Percentiles rank a stretch among this genome's conserved stretches.
phyloP scores from a whole-genome alignment of 345 rosid genomes.

The Syzygium jambos region DNA sequence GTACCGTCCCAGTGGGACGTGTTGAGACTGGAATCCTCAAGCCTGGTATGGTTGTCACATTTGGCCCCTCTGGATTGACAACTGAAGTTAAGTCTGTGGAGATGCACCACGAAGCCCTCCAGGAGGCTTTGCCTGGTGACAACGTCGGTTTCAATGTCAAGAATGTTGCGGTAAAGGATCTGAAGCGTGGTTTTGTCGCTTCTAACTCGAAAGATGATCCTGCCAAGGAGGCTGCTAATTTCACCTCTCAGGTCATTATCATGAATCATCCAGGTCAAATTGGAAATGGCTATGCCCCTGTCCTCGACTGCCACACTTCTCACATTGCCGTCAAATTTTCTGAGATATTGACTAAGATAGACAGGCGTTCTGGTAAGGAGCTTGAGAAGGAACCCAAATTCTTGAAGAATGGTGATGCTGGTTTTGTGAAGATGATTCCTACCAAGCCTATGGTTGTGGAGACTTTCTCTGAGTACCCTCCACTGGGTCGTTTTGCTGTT shows the following conservation, averaged over 20 bases:
- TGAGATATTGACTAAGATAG: constrained; percentile 62
- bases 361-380: constrained; percentile 68
- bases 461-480: constrained; percentile 17
- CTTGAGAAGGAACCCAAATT: constrained; percentile 64
- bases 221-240: constrained; percentile 28
- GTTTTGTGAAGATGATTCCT: constrained; percentile 49
- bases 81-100: constrained; percentile 31
- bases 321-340: constrained; percentile 56
- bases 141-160: constrained; percentile 35
- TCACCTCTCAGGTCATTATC: constrained; percentile 48
- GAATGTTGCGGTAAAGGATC: constrained; percentile 33
- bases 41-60: constrained; percentile 27
- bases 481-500: background rate
- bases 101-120: constrained; percentile 34
- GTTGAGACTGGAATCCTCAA: constrained; percentile 23
- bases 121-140: constrained; percentile 32
- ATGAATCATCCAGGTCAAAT: constrained; percentile 66
- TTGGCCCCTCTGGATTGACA: constrained; percentile 23
- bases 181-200: constrained; percentile 30
- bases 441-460: constrained; percentile 33
- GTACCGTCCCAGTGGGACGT: constrained; percentile 30
- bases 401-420: constrained; percentile 63
- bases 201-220: constrained; percentile 40
- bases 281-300: constrained; percentile 49
- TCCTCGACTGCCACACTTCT: constrained; percentile 48